Evolutionary conservation across 2,329 filamentous ascomycete species (phyloP).

Genomic region (Decorospora gaudefroyi): DNA sequence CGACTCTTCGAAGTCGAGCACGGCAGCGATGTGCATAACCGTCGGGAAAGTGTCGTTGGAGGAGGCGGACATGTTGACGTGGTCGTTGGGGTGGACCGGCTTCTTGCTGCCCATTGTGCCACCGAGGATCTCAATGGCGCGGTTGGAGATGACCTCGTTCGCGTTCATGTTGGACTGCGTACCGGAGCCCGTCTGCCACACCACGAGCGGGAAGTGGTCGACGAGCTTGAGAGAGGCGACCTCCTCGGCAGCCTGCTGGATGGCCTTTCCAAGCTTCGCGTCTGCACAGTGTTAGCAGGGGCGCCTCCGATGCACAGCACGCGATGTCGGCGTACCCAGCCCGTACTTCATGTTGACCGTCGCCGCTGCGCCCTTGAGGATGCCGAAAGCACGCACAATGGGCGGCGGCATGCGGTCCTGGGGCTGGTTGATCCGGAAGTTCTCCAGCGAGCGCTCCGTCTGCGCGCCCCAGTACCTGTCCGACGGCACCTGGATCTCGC

Average conservation of each 20-base stretch:
- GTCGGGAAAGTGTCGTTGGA: constrained; percentile 99
- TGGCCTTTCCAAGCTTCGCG: constrained; percentile 86
- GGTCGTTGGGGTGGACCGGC: constrained; percentile 98
- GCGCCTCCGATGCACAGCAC: neutral
- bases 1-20: constrained; percentile 85
- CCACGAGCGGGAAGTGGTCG: constrained; percentile 97
- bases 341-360: constrained; percentile 95
- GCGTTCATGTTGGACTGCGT: constrained; percentile 99
- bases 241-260: constrained; percentile 91
- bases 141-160: constrained; percentile 99
- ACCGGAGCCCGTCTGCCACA: constrained; percentile 98
- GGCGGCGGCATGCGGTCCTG: constrained; percentile 97
- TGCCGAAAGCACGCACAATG: constrained; percentile 90
- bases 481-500: constrained; percentile 85
- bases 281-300: constrained; percentile 57
- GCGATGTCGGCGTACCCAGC: constrained; percentile 73
- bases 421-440: constrained; percentile 99
- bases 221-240: constrained; percentile 91
- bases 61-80: constrained; percentile 98
- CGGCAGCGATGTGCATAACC: constrained; percentile 98
- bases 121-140: constrained; percentile 95
- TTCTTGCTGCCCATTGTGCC: constrained; percentile 95
- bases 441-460: constrained; percentile 92
- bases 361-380: constrained; percentile 94
- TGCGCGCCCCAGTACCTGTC: constrained; percentile 99